Conservation (phyloP, 2,329 filamentous ascomycete species). For the Aspergillus aculeatinus region DNA sequence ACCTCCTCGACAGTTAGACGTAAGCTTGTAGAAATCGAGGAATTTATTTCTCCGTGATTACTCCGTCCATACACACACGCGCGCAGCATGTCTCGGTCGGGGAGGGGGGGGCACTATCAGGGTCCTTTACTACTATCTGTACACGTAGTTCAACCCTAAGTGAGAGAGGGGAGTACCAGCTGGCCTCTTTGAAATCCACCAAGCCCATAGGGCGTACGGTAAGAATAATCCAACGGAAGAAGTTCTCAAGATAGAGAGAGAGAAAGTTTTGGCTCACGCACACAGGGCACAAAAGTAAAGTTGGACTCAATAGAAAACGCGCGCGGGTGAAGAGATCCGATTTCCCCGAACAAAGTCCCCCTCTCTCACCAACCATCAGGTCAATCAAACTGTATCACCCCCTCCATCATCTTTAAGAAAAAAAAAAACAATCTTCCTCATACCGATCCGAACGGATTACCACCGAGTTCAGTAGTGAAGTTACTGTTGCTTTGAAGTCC, state of each 20-base stretch:
- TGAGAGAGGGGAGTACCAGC: too few species aligned
- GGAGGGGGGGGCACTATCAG: too few species aligned
- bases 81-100: too few species aligned
- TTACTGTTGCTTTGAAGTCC: too few species aligned
- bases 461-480: neutral
- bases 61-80: constrained; percentile 2
- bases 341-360: neutral
- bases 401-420: neutral
- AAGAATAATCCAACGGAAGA: too few species aligned
- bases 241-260: too few species aligned
- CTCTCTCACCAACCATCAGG: neutral
- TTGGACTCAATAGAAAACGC: neutral
- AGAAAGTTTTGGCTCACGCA: neutral
- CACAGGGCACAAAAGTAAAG: neutral
- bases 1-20: neutral
- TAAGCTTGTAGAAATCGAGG: neutral
- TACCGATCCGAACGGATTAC: neutral
- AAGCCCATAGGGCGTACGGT: too few species aligned
- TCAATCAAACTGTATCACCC: neutral
- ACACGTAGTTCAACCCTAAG: too few species aligned
- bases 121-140: too few species aligned
- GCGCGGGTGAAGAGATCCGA: neutral
- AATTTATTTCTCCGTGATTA: constrained; percentile 8
- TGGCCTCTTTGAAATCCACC: too few species aligned
- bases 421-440: too few species aligned